Evolutionary conservation across 179 eudicot species (phyloP), one percentile per base, ranked within the genome.

Genomic region (Gypsophila paniculata): DNA sequence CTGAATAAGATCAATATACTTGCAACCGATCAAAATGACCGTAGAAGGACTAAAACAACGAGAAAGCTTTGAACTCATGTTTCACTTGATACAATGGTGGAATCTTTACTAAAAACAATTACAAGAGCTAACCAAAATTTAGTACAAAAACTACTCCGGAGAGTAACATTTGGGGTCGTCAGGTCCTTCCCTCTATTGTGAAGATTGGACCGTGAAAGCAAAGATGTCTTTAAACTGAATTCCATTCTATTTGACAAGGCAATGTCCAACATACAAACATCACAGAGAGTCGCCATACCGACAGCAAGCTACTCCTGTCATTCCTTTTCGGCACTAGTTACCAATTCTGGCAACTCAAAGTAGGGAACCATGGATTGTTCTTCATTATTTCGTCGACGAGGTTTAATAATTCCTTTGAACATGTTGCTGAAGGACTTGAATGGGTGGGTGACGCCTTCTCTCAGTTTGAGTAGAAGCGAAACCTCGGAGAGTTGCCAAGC

Each of bases 401-500:
- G 46, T 74, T 75, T 89, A 26, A 88, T 1, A 68, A 84, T 22
- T 8, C 86, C 82, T 0, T 70, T 66, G 19, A 91, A 5, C 75
- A 84, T 48, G 68, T 65, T 72, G 22, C 87, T 82, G 2, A 91
- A 1, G 39, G 89, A 81, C 72, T 62, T 82, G 51, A 93, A 79
- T 0, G 98, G 98, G 75, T 91, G 65, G 22, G 36, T 77, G 6
- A 93, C 5, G 17, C 86, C 83, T 1, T 82, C 39, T 75, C 83
- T 89, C 36, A 91, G 44, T 77, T 80, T 89, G 21, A 88, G 42
- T 42, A 89, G 32, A 9, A 91, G 72, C 8, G 93, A 78, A 54
- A 84, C 79, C 73, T 91, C 97, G 1, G 91, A 86, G 59, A 89
- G 70, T 64, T 93, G 98, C 93, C 97, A 93, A 9, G 77, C 81